A percentile compares a stretch with the other conserved stretches of the same genome.
Conservation (phyloP, 352 stramenopile species). For the Pseudoperonospora humuli region DNA sequence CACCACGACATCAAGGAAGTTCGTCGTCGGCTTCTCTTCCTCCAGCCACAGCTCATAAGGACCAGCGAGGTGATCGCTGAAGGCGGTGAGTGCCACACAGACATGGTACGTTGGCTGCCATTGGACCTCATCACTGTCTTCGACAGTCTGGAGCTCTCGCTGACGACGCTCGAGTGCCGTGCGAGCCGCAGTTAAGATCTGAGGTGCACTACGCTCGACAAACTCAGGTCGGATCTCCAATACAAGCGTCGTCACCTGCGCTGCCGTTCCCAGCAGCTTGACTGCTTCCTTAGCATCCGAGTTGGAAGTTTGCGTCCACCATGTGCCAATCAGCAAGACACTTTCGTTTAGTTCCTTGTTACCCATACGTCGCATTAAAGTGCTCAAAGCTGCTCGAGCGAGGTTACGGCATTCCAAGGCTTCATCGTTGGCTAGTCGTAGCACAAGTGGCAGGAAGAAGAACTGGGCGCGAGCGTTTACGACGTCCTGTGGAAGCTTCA, state of each 20-base stretch:
- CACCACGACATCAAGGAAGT: constrained; percentile 43
- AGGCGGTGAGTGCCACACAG: constrained; percentile 52
- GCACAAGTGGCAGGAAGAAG: constrained; percentile 93
- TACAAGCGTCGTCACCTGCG: constrained; percentile 68
- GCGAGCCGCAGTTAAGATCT: constrained; percentile 34
- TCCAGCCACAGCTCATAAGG: constrained; percentile 61
- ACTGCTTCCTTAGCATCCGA: constrained; percentile 29
- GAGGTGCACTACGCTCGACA: constrained; percentile 47
- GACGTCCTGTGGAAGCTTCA: constrained; percentile 88
- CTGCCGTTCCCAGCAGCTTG: constrained; percentile 60
- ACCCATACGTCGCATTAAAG: constrained; percentile 83
- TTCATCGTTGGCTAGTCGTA: constrained; percentile 95
- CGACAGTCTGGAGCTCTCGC: constrained; percentile 31
- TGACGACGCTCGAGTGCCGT: constrained; percentile 32
- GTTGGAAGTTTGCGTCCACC: constrained; percentile 56
- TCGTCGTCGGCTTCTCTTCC: constrained; percentile 9
- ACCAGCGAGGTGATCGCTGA: constrained; percentile 51
- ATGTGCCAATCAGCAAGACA: constrained; percentile 81
- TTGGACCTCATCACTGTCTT: constrained; percentile 35
- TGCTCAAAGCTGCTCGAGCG: constrained; percentile 69
- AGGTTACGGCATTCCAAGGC: constrained; percentile 82
- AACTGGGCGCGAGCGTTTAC: constrained; percentile 90
- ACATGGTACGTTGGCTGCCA: constrained; percentile 67
- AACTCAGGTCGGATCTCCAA: constrained; percentile 71
- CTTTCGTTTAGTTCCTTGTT: constrained; percentile 87